Percentiles rank a stretch among this genome's conserved stretches.
Evolutionary conservation across 495 filamentous ascomycete genomes (phyloP).

Genomic region (Evansstolkia leycettana): DNA sequence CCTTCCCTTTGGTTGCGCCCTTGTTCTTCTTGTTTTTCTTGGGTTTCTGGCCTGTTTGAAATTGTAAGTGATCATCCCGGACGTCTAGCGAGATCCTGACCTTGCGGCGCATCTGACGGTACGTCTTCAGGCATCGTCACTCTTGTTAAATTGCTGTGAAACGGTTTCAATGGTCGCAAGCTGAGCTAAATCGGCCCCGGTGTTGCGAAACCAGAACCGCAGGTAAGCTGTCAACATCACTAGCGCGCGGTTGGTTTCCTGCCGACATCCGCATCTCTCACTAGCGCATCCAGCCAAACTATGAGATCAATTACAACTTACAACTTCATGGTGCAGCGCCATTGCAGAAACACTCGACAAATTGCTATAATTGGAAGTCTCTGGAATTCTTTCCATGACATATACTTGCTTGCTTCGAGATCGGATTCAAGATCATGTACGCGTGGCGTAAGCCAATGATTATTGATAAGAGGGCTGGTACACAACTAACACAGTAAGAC

Average conservation of each 20-base stretch:
- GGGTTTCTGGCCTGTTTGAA: conserved; percentile 39
- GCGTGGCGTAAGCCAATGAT: no score
- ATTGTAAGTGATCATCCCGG: conserved; percentile 3
- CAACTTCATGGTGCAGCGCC: no score
- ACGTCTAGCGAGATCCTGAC: conserved; percentile 1
- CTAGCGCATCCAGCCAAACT: conserved; percentile 6
- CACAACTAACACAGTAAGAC: no score
- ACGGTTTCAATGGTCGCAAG: not conserved
- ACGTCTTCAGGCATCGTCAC: conserved; percentile 26
- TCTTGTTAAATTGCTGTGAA: conserved; percentile 2
- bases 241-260: conserved; percentile 17
- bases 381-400: no score
- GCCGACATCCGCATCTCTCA: conserved; percentile 7
- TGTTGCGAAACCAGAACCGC: conserved; percentile 7
- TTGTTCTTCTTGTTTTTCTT: conserved; percentile 68
- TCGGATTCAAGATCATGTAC: no score
- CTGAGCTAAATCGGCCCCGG: not conserved
- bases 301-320: no score
- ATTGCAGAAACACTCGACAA: no score
- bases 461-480: no score
- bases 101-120: conserved; percentile 9
- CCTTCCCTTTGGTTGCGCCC: conserved; percentile 30
- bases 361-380: no score
- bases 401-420: no score
- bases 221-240: conserved; percentile 32